Conservation (phyloP, 176 grass and related monocot genomes). For the Triticum dicoccoides region DNA sequence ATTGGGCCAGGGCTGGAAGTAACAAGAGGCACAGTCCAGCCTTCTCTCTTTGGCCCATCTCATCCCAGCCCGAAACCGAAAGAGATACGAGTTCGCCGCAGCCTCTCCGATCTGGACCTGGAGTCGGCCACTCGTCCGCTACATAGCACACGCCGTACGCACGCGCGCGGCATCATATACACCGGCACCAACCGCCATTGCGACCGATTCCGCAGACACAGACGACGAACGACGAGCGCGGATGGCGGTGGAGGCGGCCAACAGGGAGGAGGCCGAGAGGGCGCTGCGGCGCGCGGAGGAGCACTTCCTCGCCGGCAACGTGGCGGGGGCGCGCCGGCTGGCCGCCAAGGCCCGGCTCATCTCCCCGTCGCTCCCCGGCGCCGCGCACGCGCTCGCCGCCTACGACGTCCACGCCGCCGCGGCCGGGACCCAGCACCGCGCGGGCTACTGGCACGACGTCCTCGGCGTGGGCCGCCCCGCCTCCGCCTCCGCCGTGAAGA, state of each 20-base stretch:
- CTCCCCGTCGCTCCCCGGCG: slow-evolving; percentile 17
- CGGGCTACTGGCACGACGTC: slow-evolving; percentile 19
- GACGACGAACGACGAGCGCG: background rate
- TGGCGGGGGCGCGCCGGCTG: slow-evolving; percentile 4
- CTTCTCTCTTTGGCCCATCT: background rate
- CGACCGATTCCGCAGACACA: background rate
- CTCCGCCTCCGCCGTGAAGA: background rate
- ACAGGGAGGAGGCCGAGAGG: slow-evolving; percentile 28
- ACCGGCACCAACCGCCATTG: background rate
- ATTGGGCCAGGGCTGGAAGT: background rate
- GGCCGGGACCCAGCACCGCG: background rate
- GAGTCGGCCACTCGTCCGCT: background rate
- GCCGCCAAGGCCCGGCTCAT: slow-evolving; percentile 4
- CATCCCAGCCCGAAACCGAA: background rate
- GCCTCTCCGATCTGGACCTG: background rate
- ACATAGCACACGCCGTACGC: background rate
- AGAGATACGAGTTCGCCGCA: background rate
- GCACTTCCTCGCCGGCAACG: slow-evolving; percentile 29
- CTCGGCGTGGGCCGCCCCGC: background rate
- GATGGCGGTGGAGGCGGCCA: background rate
- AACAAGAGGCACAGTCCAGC: background rate
- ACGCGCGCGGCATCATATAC: background rate
- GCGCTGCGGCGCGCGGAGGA: slow-evolving; percentile 22
- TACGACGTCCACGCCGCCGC: slow-evolving; percentile 22
- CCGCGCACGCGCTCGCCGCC: slow-evolving; percentile 20